Percentiles rank a stretch among this genome's conserved stretches.
Conservation (phyloP, 805 yeast species). For the Sporopachydermia quercuum region DNA sequence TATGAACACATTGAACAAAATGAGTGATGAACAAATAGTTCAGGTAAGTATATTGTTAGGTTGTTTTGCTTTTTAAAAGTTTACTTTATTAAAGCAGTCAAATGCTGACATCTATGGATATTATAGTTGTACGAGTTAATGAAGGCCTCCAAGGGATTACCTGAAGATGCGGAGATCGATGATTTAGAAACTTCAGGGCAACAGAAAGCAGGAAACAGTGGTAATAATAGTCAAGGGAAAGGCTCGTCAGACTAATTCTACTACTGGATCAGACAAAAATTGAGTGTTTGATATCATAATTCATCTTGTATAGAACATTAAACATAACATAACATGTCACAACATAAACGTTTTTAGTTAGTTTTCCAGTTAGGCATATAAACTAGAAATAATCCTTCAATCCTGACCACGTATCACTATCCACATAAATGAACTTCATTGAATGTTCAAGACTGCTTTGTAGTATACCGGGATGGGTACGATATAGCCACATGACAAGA, state of each 20-base stretch:
- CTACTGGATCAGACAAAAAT: too few relatives aligned
- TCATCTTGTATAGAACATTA: too few relatives aligned
- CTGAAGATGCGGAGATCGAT: constrained; percentile 15
- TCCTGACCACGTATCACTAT: constrained; percentile 33
- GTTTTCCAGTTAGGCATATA: too few relatives aligned
- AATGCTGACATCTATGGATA: background rate
- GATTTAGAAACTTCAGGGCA: background rate
- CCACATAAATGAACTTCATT: constrained; percentile 61
- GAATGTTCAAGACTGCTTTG: constrained; percentile 52
- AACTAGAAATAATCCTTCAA: constrained; percentile 30
- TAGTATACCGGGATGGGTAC: constrained; percentile 42
- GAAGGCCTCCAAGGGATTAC: constrained; percentile 24
- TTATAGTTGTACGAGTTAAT: constrained; percentile 25
- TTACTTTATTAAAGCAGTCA: background rate
- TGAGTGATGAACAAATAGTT: constrained; percentile 82
- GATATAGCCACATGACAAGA: constrained; percentile 53
- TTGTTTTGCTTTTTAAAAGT: background rate
- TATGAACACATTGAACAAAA: constrained; percentile 51
- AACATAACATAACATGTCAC: too few relatives aligned
- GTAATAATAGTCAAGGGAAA: background rate
- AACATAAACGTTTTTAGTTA: too few relatives aligned
- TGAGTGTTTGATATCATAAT: too few relatives aligned
- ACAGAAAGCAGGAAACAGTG: background rate
- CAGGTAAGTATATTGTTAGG: constrained; percentile 28
- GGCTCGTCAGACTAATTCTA: background rate